Evolutionary conservation across 495 filamentous ascomycete species (phyloP).

Genomic region (Tuber indicum): DNA sequence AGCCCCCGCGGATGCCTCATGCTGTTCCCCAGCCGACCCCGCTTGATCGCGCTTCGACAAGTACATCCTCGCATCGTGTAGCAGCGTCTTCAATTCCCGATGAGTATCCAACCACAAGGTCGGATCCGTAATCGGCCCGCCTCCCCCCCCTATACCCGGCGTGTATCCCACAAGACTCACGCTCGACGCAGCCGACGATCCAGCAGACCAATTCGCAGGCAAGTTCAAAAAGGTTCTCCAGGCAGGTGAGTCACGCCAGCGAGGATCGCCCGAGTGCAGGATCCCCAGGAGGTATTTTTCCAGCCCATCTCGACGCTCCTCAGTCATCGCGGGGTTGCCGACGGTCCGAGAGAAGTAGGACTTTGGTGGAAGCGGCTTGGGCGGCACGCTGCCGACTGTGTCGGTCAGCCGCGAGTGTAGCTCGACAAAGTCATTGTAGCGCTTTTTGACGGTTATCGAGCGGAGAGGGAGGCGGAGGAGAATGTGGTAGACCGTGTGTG

Average conservation of each 20-base stretch:
- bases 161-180: slow-evolving; percentile 44
- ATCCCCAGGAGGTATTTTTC: slow-evolving; percentile 79
- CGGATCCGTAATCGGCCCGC: slow-evolving; percentile 61
- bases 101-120: slow-evolving; percentile 81
- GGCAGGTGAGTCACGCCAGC: slow-evolving; percentile 76
- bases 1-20: slow-evolving; percentile 73
- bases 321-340: slow-evolving; percentile 67
- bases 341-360: slow-evolving; percentile 80
- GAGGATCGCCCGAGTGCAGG: slow-evolving; percentile 63
- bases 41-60: slow-evolving; percentile 72
- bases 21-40: slow-evolving; percentile 56
- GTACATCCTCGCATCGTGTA: slow-evolving; percentile 74
- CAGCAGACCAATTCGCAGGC: slow-evolving; percentile 50
- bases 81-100: slow-evolving; percentile 68
- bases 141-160: slow-evolving; percentile 43
- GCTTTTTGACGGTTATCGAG: slow-evolving; percentile 79
- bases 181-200: slow-evolving; percentile 47
- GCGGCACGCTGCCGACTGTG: slow-evolving; percentile 55
- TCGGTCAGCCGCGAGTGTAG: slow-evolving; percentile 65
- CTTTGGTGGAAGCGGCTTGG: slow-evolving; percentile 59
- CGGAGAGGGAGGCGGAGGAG: slow-evolving; percentile 78
- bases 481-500: slow-evolving; percentile 90
- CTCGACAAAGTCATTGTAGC: slow-evolving; percentile 83
- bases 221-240: slow-evolving; percentile 87
- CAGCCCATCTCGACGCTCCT: slow-evolving; percentile 66